Percentiles rank a stretch among this genome's conserved stretches.
These are phyloP conservation scores for Penicillium nordicum DNA, from an alignment of 2,329 filamentous ascomycete genomes.

Conservation along the genomic window DNA sequence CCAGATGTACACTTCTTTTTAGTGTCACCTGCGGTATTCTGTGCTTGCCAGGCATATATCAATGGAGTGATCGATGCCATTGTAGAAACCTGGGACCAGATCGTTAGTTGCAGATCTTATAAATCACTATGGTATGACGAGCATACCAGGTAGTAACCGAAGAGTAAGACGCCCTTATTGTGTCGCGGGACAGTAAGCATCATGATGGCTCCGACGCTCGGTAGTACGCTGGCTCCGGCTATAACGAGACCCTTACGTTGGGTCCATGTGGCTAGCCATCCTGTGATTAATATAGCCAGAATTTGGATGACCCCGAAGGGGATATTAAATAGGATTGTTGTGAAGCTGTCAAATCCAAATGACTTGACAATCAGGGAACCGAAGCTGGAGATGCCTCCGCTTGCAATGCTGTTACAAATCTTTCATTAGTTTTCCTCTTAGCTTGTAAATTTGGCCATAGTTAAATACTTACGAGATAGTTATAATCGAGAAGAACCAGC, in stretches of 20 bases:
- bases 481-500: slow-evolving; percentile 30
- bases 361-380: slow-evolving; percentile 43
- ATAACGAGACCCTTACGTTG: slow-evolving; percentile 48
- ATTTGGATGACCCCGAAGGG: slow-evolving; percentile 42
- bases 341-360: slow-evolving; percentile 41
- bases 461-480: slow-evolving; percentile 21
- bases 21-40: slow-evolving; percentile 39
- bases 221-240: slow-evolving; percentile 37
- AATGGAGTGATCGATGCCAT: slow-evolving; percentile 37
- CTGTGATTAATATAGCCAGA: slow-evolving; percentile 31
- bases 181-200: slow-evolving; percentile 49
- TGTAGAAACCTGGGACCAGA: slow-evolving; percentile 22
- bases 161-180: slow-evolving; percentile 49
- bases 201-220: slow-evolving; percentile 45
- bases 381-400: slow-evolving; percentile 39
- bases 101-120: background rate
- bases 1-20: slow-evolving; percentile 38
- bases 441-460: background rate
- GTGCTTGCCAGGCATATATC: slow-evolving; percentile 37
- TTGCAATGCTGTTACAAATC: slow-evolving; percentile 30
- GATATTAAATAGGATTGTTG: slow-evolving; percentile 43
- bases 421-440: background rate
- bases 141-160: slow-evolving; percentile 51
- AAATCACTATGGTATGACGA: background rate
- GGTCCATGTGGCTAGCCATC: slow-evolving; percentile 43